These are phyloP conservation scores for Discostella stelligeroides DNA, from an alignment of 108 stramenopile species.

Conservation along the genomic window DNA sequence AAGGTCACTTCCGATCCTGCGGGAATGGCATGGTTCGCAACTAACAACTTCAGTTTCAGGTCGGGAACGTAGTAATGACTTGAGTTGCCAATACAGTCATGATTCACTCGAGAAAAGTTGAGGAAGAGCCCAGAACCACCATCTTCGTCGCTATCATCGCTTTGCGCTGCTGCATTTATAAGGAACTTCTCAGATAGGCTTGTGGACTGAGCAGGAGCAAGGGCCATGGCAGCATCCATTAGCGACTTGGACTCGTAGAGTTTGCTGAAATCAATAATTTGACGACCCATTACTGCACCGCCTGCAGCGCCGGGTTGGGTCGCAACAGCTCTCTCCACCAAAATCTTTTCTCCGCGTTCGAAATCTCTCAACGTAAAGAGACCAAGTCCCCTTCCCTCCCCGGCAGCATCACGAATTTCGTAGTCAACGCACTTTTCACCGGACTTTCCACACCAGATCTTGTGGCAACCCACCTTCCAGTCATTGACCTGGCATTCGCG, in stretches of 20 bases:
- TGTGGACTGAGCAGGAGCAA: background rate
- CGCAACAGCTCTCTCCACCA: conserved; percentile 22
- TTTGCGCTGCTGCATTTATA: conserved; percentile 2
- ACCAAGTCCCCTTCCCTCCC: conserved; percentile 9
- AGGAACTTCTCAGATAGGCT: background rate
- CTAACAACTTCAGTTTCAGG: conserved; percentile 10
- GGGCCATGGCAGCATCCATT: conserved; percentile 2
- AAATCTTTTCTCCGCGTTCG: conserved; percentile 9
- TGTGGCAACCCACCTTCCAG: conserved; percentile 16
- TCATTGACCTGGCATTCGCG: no score
- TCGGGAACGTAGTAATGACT: conserved; percentile 14
- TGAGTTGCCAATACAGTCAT: conserved; percentile 38
- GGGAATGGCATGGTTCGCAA: conserved; percentile 12
- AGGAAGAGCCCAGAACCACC: conserved; percentile 25
- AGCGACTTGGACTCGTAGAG: background rate
- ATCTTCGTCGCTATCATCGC: background rate
- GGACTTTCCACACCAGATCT: conserved; percentile 22
- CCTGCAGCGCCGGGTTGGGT: background rate
- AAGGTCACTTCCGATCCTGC: conserved; percentile 20
- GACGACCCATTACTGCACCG: no score
- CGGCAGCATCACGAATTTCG: conserved; percentile 20
- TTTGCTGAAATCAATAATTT: background rate
- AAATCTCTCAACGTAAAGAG: conserved; percentile 21
- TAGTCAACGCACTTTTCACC: conserved; percentile 24
- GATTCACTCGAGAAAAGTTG: conserved; percentile 23